Evolutionary conservation across 768 basidiomycete genomes (phyloP).

Genomic region (Lentinula sp.): DNA sequence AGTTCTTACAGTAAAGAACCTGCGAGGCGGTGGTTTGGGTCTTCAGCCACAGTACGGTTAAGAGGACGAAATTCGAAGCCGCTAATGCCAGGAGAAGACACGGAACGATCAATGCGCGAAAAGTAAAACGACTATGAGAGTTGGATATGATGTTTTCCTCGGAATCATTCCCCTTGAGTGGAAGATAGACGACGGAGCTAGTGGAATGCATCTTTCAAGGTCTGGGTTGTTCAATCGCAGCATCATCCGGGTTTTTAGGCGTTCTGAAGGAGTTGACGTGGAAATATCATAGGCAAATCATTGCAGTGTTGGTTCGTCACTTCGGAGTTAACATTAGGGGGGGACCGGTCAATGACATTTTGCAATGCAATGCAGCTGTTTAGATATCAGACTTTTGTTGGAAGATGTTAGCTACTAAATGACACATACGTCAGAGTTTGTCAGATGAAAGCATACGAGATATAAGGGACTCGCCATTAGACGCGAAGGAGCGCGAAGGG

Average conservation of each 20-base stretch:
- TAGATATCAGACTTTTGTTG: neutral
- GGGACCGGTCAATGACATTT: neutral
- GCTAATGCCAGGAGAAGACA: neutral
- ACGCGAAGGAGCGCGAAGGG: neutral
- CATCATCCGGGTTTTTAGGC: neutral
- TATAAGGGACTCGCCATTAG: neutral
- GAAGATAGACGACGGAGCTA: neutral
- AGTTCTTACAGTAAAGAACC: slow-evolving; percentile 4
- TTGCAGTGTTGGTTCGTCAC: neutral
- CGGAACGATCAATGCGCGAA: neutral
- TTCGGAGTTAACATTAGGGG: neutral
- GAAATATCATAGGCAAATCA: neutral
- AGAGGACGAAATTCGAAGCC: neutral
- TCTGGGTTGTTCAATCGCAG: neutral
- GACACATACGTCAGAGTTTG: neutral
- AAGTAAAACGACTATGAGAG: neutral
- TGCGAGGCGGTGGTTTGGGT: neutral
- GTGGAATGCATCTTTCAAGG: neutral
- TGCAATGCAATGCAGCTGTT: neutral
- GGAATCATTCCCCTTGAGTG: neutral
- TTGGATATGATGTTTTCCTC: neutral
- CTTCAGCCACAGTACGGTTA: neutral
- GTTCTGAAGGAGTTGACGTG: neutral
- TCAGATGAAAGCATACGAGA: neutral
- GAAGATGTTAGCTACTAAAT: neutral